These are phyloP conservation scores for Penicillium nucicola DNA, from an alignment of 495 filamentous ascomycete species.

Conservation along the genomic window DNA sequence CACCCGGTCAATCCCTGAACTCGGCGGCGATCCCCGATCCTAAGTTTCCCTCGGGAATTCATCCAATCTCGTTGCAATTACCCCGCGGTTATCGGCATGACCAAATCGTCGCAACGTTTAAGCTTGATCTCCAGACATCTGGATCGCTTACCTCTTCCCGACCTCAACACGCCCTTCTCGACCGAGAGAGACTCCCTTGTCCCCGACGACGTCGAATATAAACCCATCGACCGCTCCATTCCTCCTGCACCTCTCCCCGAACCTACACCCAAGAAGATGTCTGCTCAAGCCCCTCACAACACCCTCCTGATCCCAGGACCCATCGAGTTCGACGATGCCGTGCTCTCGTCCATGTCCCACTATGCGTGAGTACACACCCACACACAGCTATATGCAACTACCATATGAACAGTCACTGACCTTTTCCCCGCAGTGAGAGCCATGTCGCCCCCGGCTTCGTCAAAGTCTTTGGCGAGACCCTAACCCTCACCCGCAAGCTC, in stretches of 20 bases:
- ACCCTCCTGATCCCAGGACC: constrained; percentile 91
- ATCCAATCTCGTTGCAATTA: constrained; percentile 18
- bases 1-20: neutral
- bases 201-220: constrained; percentile 58
- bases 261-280: constrained; percentile 56
- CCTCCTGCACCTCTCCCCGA: constrained; percentile 21
- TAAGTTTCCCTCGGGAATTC: constrained; percentile 27
- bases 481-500: constrained; percentile 84
- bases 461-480: constrained; percentile 82
- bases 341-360: constrained; percentile 92
- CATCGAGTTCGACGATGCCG: constrained; percentile 98
- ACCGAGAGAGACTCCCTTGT: constrained; percentile 54
- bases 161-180: constrained; percentile 66
- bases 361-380: constrained; percentile 66
- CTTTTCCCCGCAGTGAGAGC: constrained; percentile 64
- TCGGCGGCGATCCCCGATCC: constrained; percentile 36
- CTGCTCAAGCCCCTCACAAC: constrained; percentile 73
- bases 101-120: constrained; percentile 60
- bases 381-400: no score
- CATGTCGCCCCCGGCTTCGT: constrained; percentile 89
- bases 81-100: constrained; percentile 52
- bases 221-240: constrained; percentile 41
- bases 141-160: constrained; percentile 56
- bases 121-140: constrained; percentile 82
- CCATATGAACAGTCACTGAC: constrained; percentile 1